Evolutionary conservation across 192 early-diverging fungal genomes (phyloP).

Genomic region (Spizellomyces punctatus): DNA sequence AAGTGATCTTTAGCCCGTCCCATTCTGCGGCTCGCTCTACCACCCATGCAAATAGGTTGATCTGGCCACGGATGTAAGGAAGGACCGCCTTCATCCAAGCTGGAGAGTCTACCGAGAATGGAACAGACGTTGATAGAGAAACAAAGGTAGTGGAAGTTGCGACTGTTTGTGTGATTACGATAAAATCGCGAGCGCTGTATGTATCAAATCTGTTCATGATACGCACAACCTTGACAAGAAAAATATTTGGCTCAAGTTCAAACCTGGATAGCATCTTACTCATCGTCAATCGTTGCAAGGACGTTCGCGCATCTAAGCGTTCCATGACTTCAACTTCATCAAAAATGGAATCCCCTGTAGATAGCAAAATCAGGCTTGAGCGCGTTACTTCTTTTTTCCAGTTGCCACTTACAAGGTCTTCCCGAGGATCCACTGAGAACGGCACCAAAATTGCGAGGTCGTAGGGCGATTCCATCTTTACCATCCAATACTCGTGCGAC

Average conservation of each 20-base stretch:
- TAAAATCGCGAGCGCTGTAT: neutral
- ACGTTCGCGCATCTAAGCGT: constrained; percentile 25
- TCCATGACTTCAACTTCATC: constrained; percentile 15
- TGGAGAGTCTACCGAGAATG: neutral
- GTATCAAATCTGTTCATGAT: neutral
- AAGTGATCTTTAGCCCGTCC: constrained; percentile 19
- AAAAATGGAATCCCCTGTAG: constrained; percentile 25
- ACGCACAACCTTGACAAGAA: neutral
- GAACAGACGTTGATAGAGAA: constrained; percentile 24
- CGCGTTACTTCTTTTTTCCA: neutral
- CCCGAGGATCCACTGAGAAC: constrained; percentile 8
- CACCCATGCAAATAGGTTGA: constrained; percentile 9
- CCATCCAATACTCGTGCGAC: constrained; percentile 11
- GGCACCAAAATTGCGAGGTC: constrained; percentile 28
- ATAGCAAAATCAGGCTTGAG: neutral
- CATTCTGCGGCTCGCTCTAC: constrained; percentile 25
- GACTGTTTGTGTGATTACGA: constrained; percentile 21
- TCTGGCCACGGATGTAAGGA: neutral
- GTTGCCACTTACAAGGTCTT: constrained; percentile 7
- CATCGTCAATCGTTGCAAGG: constrained; percentile 4
- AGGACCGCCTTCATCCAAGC: neutral
- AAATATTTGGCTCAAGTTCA: neutral
- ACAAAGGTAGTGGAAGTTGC: constrained; percentile 32
- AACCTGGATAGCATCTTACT: neutral
- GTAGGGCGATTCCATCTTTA: neutral